Conservation (phyloP, 1,284 basidiomycete species). For the Athelia psychrophila region DNA sequence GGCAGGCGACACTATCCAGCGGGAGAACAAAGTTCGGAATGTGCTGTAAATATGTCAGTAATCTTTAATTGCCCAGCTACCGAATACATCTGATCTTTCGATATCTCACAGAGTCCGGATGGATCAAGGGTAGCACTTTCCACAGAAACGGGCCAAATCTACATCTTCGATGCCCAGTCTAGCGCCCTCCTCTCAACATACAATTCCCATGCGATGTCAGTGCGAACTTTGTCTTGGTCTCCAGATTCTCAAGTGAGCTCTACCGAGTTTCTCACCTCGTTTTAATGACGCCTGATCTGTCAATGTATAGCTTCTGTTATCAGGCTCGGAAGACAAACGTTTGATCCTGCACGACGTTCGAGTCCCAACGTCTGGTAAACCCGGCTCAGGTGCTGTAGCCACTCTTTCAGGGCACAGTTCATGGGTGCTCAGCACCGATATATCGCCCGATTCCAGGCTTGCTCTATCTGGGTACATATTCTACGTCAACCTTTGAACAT, state of each 20-base stretch:
- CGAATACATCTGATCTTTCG: neutral
- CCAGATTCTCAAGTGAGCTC: constrained; percentile 61
- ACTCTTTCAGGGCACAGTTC: constrained; percentile 82
- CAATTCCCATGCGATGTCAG: constrained; percentile 83
- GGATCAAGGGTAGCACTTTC: constrained; percentile 76
- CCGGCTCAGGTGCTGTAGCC: constrained; percentile 75
- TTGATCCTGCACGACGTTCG: constrained; percentile 86
- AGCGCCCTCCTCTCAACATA: constrained; percentile 64
- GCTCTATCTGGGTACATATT: constrained; percentile 70
- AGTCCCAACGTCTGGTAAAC: constrained; percentile 47
- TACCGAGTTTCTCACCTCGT: neutral
- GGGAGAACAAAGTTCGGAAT: constrained; percentile 83
- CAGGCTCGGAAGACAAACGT: constrained; percentile 86
- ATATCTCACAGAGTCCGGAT: constrained; percentile 69
- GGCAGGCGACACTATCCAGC: constrained; percentile 52
- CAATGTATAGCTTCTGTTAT: constrained; percentile 63
- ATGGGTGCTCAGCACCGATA: constrained; percentile 80
- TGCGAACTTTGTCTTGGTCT: constrained; percentile 82
- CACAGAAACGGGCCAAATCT: constrained; percentile 79
- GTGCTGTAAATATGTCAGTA: constrained; percentile 72
- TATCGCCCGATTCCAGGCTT: constrained; percentile 76
- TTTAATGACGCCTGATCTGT: constrained; percentile 1
- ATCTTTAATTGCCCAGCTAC: constrained; percentile 1
- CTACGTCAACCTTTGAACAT: neutral
- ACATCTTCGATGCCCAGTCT: constrained; percentile 74